Evolutionary conservation across 2,329 filamentous ascomycete species (phyloP).

Genomic region (Pestalotiopsis fici): DNA sequence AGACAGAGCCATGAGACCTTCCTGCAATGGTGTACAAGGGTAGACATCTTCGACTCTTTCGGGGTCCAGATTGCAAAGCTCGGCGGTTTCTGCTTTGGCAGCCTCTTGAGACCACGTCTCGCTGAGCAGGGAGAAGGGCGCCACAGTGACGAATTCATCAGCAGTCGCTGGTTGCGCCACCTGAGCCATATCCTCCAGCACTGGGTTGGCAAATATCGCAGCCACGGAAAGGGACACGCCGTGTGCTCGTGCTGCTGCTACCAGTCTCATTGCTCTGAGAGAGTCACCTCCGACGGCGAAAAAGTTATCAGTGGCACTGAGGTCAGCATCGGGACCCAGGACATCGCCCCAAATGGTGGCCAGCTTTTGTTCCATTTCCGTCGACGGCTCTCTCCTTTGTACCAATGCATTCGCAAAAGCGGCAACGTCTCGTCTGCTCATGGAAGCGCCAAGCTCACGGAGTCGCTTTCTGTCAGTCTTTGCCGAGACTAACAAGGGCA

Average conservation of each 20-base stretch:
- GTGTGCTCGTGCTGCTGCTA: constrained; percentile 40
- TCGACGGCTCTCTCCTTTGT: constrained; percentile 36
- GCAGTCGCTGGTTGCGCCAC: constrained; percentile 29
- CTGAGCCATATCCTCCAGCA: constrained; percentile 43
- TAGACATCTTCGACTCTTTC: constrained; percentile 50
- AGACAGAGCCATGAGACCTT: constrained; percentile 55
- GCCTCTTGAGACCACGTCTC: constrained; percentile 31
- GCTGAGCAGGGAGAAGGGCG: constrained; percentile 41
- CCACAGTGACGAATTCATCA: constrained; percentile 24
- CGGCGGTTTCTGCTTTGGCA: constrained; percentile 37
- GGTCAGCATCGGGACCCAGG: constrained; percentile 33
- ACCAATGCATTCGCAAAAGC: constrained; percentile 29
- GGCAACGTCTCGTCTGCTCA: constrained; percentile 41
- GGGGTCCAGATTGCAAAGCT: constrained; percentile 37
- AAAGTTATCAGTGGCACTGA: constrained; percentile 31
- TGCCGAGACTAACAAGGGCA: constrained; percentile 48
- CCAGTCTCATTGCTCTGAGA: constrained; percentile 51
- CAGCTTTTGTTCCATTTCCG: constrained; percentile 37
- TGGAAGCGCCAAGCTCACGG: constrained; percentile 42
- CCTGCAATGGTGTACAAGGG: constrained; percentile 55
- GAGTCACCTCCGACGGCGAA: constrained; percentile 43
- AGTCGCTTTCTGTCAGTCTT: constrained; percentile 52
- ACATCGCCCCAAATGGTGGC: constrained; percentile 38
- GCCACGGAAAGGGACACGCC: constrained; percentile 44
- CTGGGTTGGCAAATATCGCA: constrained; percentile 45